Base-by-base conservation (phyloP, 2,329 filamentous ascomycete genomes). In the Fusarium sp. region DNA sequence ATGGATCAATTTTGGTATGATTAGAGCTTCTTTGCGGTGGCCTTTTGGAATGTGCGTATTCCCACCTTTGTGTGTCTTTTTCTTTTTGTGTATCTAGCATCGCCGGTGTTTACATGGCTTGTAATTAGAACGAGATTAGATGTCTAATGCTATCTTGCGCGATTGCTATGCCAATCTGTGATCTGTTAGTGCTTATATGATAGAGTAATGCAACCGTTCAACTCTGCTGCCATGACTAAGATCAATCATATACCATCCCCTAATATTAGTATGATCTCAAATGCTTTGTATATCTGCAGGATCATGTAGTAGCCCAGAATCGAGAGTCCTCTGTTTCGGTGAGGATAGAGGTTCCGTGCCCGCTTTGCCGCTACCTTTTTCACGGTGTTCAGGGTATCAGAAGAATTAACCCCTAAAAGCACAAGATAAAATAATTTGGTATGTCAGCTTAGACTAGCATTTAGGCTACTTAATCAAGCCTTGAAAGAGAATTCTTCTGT, bases 11-110 rank as follows among this genome's bases (percentile, higher is more conserved):
- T 57, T 63, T 42, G 63, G 65, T 32, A 73, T 55, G 55, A 64
- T 66, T 62, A 63, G 58, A 74, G 65, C 58, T 70, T 74, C 56
- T 72, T 53, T 61, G 54, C 58, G 65, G 57, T 69, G 62, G 58
- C 58, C 62, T 67, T 66, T 71, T 60, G 55, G 53, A 65, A 67
- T 51, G 66, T 66, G 67, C 56, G 71, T 61, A 63, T 65, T 62
- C 60, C 59, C 62, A 67, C 53, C 55, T 53, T 51, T 37, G 46
- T 72, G 64, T 71, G 65, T 56, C 58, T 67, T 69, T 69, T 61
- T 63, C 55, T 61, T 73, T 65, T 66, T 66, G 61, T 66, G 67
- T 72, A 73, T 73, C 63, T 57, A 72, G 76, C 76, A 76, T 78
- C 64, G 70, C 64, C 51, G 76, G 71, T 74, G 74, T 75, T 42